phyloP scores from a whole-genome alignment of 345 rosid genomes.

The Populus nigra region DNA sequence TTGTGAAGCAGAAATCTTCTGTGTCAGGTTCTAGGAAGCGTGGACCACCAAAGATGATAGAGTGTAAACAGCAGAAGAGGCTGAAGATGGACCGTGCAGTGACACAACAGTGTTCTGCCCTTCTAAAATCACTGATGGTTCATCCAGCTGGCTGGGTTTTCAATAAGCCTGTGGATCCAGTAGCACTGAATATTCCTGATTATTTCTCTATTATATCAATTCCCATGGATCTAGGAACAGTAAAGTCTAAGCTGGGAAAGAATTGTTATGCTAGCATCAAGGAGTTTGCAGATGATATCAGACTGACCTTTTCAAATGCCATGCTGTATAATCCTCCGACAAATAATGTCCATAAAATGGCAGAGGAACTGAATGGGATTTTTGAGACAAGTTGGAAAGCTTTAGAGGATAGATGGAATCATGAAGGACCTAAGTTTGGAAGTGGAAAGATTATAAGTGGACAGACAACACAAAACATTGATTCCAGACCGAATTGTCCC shows the following conservation, averaged over 20 bases:
- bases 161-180: slow-evolving; percentile 73
- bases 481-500: slow-evolving; percentile 32
- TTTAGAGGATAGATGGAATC: slow-evolving; percentile 47
- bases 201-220: slow-evolving; percentile 60
- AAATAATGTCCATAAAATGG: slow-evolving; percentile 53
- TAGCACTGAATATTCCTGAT: slow-evolving; percentile 61
- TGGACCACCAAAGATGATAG: slow-evolving; percentile 24
- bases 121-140: slow-evolving; percentile 42
- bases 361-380: slow-evolving; percentile 36
- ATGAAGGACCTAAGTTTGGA: slow-evolving; percentile 18
- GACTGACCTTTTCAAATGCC: slow-evolving; percentile 78
- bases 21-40: slow-evolving; percentile 39
- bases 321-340: slow-evolving; percentile 70
- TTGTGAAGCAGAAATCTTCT: slow-evolving; percentile 16
- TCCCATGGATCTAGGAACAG: slow-evolving; percentile 93
- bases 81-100: slow-evolving; percentile 49
- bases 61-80: slow-evolving; percentile 46
- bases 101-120: slow-evolving; percentile 47
- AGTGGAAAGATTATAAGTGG: slow-evolving; percentile 22
- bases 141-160: slow-evolving; percentile 60
- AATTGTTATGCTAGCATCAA: slow-evolving; percentile 41
- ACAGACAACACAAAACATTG: slow-evolving; percentile 26
- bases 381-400: slow-evolving; percentile 69
- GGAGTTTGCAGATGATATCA: slow-evolving; percentile 80
- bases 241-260: slow-evolving; percentile 52